A percentile compares a stretch with the other conserved stretches of the same genome.
Conservation (phyloP, 163 green algal genomes). For the Scenedesmus sp. region DNA sequence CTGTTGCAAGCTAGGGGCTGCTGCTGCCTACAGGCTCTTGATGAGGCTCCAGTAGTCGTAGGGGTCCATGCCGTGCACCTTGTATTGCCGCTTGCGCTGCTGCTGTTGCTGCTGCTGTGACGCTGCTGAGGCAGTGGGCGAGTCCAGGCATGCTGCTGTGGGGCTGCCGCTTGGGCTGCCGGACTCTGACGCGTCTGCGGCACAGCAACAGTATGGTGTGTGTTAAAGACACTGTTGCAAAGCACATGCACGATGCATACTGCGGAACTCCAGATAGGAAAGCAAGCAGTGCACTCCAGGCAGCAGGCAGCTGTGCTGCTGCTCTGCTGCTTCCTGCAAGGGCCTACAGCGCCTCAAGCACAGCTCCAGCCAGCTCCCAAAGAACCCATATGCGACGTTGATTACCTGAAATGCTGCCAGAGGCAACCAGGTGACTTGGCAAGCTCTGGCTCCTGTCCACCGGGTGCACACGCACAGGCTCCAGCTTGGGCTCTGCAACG, state of each 20-base stretch:
- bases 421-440: neutral
- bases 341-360: neutral
- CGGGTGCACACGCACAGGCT: slow-evolving; percentile 11
- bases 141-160: slow-evolving; percentile 20
- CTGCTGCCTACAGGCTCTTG: slow-evolving; percentile 31
- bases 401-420: neutral
- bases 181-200: neutral
- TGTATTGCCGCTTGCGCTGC: slow-evolving; percentile 9
- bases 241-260: neutral
- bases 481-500: neutral
- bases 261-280: neutral
- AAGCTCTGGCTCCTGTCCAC: slow-evolving; percentile 2
- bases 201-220: neutral
- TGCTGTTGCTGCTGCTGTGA: slow-evolving; percentile 11
- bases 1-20: neutral
- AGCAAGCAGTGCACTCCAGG: neutral
- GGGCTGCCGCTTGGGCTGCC: slow-evolving; percentile 15
- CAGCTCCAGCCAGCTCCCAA: neutral
- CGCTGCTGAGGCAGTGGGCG: neutral
- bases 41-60: slow-evolving; percentile 43
- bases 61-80: slow-evolving; percentile 9
- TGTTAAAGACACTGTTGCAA: neutral
- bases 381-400: neutral
- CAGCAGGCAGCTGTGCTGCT: neutral
- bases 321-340: neutral